phyloP scores from a whole-genome alignment of 805 yeast species.

The Metschnikowia matae region DNA sequence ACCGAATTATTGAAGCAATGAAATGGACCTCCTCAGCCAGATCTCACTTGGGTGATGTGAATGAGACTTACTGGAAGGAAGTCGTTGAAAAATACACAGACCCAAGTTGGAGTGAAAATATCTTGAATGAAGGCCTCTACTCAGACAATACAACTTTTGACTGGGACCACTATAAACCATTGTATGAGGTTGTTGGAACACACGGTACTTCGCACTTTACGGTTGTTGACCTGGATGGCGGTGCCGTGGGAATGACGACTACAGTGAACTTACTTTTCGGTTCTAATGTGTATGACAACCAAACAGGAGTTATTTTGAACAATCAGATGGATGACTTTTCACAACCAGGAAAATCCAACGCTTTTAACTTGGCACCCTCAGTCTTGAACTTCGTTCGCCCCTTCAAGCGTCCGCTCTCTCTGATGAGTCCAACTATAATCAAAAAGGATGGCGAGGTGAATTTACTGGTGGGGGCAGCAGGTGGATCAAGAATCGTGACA shows the following conservation, averaged over 20 bases:
- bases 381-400: conserved; percentile 74
- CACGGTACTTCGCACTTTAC: conserved; percentile 91
- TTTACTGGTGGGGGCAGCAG: conserved; percentile 81
- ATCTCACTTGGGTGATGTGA: conserved; percentile 74
- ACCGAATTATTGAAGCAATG: conserved; percentile 77
- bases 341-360: conserved; percentile 61
- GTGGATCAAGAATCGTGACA: conserved; percentile 85
- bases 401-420: conserved; percentile 76
- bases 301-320: conserved; percentile 79
- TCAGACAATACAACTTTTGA: conserved; percentile 52
- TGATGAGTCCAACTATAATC: conserved; percentile 70
- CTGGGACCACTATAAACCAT: conserved; percentile 77
- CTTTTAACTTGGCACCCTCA: conserved; percentile 80
- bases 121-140: conserved; percentile 45
- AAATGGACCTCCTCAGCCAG: conserved; percentile 91
- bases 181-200: conserved; percentile 71
- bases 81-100: conserved; percentile 43
- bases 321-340: conserved; percentile 96
- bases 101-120: conserved; percentile 51
- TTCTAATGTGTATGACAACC: conserved; percentile 71
- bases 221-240: conserved; percentile 66
- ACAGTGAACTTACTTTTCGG: conserved; percentile 86
- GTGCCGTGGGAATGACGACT: conserved; percentile 84
- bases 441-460: conserved; percentile 32
- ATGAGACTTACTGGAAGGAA: conserved; percentile 23